phyloP scores from a whole-genome alignment of 108 stramenopile genomes.

The Schizochytrium sp. region DNA sequence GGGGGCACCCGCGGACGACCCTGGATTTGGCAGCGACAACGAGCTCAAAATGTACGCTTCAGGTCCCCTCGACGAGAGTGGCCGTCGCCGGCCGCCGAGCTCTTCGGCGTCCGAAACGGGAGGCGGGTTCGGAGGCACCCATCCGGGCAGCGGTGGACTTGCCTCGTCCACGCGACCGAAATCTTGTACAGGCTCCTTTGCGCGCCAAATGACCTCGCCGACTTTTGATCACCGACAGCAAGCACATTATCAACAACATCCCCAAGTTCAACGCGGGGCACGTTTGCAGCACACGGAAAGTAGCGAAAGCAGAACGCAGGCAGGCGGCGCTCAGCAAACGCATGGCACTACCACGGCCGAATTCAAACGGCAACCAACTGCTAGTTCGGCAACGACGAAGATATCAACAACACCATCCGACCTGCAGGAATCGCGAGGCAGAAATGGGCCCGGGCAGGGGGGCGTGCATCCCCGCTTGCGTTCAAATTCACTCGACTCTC shows the following conservation, averaged over 20 bases:
- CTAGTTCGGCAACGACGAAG: too few species aligned
- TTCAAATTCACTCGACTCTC: neutral
- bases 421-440: too few species aligned
- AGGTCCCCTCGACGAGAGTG: neutral
- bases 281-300: too few species aligned
- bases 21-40: conserved; percentile 13
- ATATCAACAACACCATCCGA: too few species aligned
- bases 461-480: neutral
- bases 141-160: neutral
- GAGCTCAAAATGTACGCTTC: neutral
- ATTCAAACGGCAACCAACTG: too few species aligned
- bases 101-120: neutral
- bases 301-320: too few species aligned
- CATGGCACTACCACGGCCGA: too few species aligned
- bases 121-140: neutral
- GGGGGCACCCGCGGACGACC: neutral
- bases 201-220: neutral
- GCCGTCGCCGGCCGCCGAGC: neutral
- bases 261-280: neutral
- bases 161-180: neutral
- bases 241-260: neutral
- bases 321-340: too few species aligned
- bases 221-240: neutral
- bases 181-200: neutral
- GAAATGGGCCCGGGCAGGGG: neutral